These are phyloP conservation scores for Zhuliangozyma blackwelliae DNA, from an alignment of 1,139 yeast species.

Conservation along the genomic window DNA sequence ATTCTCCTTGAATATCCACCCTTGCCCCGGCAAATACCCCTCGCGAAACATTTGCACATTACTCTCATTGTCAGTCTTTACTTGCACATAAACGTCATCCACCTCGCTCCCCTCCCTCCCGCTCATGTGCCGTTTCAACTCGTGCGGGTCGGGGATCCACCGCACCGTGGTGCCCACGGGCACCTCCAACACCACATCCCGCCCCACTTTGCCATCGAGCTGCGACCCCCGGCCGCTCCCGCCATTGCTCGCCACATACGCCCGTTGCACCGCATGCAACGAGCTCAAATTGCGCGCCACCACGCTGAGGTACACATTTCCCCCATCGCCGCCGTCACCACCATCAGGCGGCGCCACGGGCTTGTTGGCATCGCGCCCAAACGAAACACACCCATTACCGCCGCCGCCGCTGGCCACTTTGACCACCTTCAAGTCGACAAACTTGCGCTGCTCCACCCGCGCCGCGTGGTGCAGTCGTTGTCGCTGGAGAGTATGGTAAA, in stretches of 20 bases:
- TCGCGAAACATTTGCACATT: slow-evolving; percentile 56
- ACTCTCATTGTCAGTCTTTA: slow-evolving; percentile 18
- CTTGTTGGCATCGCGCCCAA: slow-evolving; percentile 78
- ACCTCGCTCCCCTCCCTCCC: slow-evolving; percentile 23
- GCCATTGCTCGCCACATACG: slow-evolving; percentile 72
- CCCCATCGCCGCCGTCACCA: slow-evolving; percentile 97
- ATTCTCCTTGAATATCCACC: slow-evolving; percentile 81
- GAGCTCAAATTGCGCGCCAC: slow-evolving; percentile 60
- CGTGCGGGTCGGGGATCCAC: slow-evolving; percentile 78
- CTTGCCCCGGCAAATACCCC: slow-evolving; percentile 62
- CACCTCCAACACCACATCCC: slow-evolving; percentile 72
- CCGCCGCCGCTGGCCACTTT: slow-evolving; percentile 77
- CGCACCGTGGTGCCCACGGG: slow-evolving; percentile 87
- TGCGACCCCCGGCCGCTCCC: slow-evolving; percentile 68
- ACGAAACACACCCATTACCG: slow-evolving; percentile 84
- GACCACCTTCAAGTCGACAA: slow-evolving; percentile 62
- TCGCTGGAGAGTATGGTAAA: slow-evolving; percentile 8
- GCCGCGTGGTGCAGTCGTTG: slow-evolving; percentile 24
- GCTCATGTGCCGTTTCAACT: slow-evolving; percentile 32
- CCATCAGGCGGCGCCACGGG: slow-evolving; percentile 96
- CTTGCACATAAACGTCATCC: slow-evolving; percentile 25
- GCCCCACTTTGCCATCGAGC: slow-evolving; percentile 79
- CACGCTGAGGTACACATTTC: slow-evolving; percentile 78
- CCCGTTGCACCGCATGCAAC: slow-evolving; percentile 62
- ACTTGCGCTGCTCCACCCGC: slow-evolving; percentile 37